Base-by-base conservation (phyloP, 2,329 filamentous ascomycete species). In the Huntiella abstrusa region DNA sequence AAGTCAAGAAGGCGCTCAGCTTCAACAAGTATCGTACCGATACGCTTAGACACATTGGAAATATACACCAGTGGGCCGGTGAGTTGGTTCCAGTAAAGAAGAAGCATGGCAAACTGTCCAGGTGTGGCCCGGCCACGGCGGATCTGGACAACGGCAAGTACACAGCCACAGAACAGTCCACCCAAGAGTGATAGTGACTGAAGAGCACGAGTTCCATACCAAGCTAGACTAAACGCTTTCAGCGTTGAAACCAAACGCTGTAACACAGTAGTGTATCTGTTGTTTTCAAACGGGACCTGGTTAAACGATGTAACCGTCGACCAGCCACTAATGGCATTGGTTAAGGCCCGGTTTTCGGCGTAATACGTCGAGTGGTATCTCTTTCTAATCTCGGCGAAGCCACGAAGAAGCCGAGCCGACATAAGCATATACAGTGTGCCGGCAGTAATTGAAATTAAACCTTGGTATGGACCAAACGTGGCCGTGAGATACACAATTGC, bases 71-170 rank as follows among this genome's bases (percentile, higher is more conserved):
- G 66, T 2, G 80, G 80, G 2, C 72, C 70, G 39, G 80, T 79
- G 34, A 85, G 66, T 55, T 84, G 80, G 13, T 71, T 70, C 78
- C 83, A 83, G 58, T 84, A 85, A 45, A 77, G 79, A 50, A 84
- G 62, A 12, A 85, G 64, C 60, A 77, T 74, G 47, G 81, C 75
- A 53, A 85, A 83, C 52, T 80, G 69, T 47, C 80, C 80, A 8
- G 80, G 65, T 4, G 71, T 72, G 4, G 73, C 70, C 45, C 69
- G 60, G 1, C 69, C 70, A n/a, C 66, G 68, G 2, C 69, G 76
- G 46, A 85, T 77, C 51, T 81, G 77, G 56, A 76, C 80, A 0
- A 76, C 70, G 2, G 71, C 71, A 36, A 76, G 53, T 53, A 73
- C 72, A 2, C 71, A 66, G 33, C 72, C 73, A 3, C 78, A 79